Percentiles rank a stretch among this genome's conserved stretches.
phyloP scores from a whole-genome alignment of 257 asterid species.

The Paulownia fortunei region DNA sequence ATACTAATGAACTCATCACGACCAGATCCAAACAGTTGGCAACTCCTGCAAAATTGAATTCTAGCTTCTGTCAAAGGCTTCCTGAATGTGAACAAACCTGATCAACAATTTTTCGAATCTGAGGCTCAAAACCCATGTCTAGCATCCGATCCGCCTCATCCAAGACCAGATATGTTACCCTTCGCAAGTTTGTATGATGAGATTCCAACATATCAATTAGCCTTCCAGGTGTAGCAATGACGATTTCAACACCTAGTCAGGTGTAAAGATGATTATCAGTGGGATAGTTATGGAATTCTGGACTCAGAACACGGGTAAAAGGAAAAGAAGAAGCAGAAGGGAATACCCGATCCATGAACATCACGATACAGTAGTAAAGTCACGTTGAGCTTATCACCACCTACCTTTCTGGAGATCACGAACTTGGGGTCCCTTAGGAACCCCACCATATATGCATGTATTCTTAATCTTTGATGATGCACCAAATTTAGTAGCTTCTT shows the following conservation, averaged over 20 bases:
- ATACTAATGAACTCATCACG: not conserved
- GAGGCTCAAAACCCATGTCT: constrained; percentile 98
- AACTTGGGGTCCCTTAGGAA: constrained; percentile 99
- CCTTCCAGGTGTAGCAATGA: constrained; percentile 96
- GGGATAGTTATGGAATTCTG: constrained; percentile 15
- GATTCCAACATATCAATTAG: constrained; percentile 93
- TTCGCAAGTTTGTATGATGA: constrained; percentile 83
- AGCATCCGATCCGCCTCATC: constrained; percentile 98
- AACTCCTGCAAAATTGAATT: not conserved
- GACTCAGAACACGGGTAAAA: constrained; percentile 27
- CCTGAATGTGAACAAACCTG: constrained; percentile 58
- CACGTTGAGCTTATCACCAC: constrained; percentile 99
- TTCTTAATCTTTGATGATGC: constrained; percentile 98
- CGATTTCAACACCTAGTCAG: constrained; percentile 79
- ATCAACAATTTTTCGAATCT: constrained; percentile 78
- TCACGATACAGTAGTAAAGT: constrained; percentile 98
- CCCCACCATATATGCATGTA: constrained; percentile 99
- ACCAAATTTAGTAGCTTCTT: constrained; percentile 97
- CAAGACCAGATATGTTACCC: constrained; percentile 92
- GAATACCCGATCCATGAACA: constrained; percentile 99
- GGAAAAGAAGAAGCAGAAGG: constrained; percentile 77
- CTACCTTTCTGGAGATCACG: constrained; percentile 99
- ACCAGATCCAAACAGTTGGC: not conserved
- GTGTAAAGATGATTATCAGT: constrained; percentile 28
- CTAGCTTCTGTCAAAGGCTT: not conserved